Evolutionary conservation across 1,284 basidiomycete species (phyloP).

Genomic region (Puccinia coronata): DNA sequence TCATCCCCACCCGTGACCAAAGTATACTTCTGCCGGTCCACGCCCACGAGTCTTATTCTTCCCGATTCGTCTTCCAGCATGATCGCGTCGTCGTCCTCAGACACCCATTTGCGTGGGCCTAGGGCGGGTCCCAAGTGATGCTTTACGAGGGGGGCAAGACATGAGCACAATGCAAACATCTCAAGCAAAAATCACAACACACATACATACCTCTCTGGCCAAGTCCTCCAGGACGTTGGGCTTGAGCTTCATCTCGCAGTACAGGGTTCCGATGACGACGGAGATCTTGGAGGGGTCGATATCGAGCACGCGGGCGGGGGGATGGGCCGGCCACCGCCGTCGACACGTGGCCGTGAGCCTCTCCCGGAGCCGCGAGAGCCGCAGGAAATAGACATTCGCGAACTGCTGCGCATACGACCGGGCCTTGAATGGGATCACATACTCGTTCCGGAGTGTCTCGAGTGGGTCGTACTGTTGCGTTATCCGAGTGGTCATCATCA

Average conservation of each 20-base stretch:
- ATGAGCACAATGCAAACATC: neutral
- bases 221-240: conserved; percentile 42
- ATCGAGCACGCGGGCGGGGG: conserved; percentile 21
- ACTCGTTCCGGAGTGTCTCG: neutral
- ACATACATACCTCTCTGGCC: conserved; percentile 14
- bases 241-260: conserved; percentile 42
- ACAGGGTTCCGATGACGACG: conserved; percentile 34
- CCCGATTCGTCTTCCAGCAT: conserved; percentile 48
- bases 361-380: neutral
- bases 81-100: conserved; percentile 17
- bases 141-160: no score
- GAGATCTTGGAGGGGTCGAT: neutral
- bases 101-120: conserved; percentile 30
- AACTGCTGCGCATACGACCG: conserved; percentile 29
- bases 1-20: conserved; percentile 31
- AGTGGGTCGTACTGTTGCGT: conserved; percentile 48
- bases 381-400: conserved; percentile 35
- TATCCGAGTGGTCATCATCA: no score
- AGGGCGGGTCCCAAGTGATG: conserved; percentile 31
- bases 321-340: neutral
- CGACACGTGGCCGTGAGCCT: neutral
- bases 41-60: conserved; percentile 11
- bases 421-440: conserved; percentile 21
- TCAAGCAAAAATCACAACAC: neutral
- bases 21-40: conserved; percentile 7